Conservation (phyloP, 2,329 filamentous ascomycete genomes). For the Rosellinia necatrix region DNA sequence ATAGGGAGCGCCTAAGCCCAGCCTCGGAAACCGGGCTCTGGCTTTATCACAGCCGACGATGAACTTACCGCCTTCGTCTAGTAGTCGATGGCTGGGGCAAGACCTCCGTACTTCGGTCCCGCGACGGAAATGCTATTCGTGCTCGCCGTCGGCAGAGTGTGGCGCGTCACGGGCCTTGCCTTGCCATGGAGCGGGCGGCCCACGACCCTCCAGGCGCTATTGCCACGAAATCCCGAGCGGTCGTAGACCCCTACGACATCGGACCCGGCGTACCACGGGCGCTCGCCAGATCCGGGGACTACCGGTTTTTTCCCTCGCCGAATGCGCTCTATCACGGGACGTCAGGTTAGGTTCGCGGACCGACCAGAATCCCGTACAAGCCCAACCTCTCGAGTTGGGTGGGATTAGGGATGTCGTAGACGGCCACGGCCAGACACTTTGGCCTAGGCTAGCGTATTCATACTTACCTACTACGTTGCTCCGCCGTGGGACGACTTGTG, state of each 20-base stretch:
- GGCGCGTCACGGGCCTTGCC: constrained; percentile 44
- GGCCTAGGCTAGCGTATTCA: constrained; percentile 56
- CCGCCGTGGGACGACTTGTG: constrained; percentile 49
- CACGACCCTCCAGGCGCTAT: neutral
- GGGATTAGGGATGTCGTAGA: constrained; percentile 51
- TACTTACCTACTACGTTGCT: too few relatives aligned
- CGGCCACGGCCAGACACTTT: constrained; percentile 51
- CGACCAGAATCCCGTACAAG: constrained; percentile 49
- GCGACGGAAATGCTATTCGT: constrained; percentile 42
- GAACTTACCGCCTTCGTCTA: constrained; percentile 56
- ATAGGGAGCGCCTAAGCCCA: neutral
- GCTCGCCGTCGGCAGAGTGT: constrained; percentile 58
- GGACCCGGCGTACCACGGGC: constrained; percentile 42
- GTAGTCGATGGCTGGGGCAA: constrained; percentile 49
- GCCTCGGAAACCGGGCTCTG: neutral
- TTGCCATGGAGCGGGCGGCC: neutral
- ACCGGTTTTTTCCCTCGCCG: constrained; percentile 18
- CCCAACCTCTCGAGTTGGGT: constrained; percentile 55
- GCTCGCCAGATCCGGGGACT: constrained; percentile 43
- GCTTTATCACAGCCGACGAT: constrained; percentile 59
- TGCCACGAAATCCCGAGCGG: constrained; percentile 1
- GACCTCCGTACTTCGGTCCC: constrained; percentile 42
- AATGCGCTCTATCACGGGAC: constrained; percentile 46
- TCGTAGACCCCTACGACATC: constrained; percentile 5
- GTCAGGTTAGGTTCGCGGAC: constrained; percentile 61